Evolutionary conservation across 192 early-diverging fungal genomes (phyloP), one percentile per base, ranked within the genome.

Genomic region (Backusella liffmaniae): DNA sequence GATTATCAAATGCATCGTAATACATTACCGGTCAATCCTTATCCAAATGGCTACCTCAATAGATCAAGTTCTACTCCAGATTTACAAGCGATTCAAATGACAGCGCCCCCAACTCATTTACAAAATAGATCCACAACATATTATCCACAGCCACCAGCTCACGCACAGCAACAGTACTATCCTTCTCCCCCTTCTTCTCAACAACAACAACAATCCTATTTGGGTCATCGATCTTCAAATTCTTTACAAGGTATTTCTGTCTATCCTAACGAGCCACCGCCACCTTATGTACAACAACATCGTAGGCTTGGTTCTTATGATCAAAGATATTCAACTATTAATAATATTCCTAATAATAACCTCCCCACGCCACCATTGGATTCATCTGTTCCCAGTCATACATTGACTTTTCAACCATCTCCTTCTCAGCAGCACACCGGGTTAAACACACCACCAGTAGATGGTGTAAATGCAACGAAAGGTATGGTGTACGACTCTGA

Each of bases 221-320:
- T 35, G 26, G 23, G 30, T 1, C 66, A 67, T 32, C 9, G 66
- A n/a, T 7, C 66, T 18, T 35, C 30, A 5, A 67, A 67, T 35
- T 67, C 66, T 18, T n/a, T 34, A 35, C 66, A 67, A 5, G 6
- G 46, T n/a, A 49, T 49, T 49, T n/a, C 46, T 49, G 46, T 49
- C n/a, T 62, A 62, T 62, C 26, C 56, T 10, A 23, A 62, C 3
- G 23, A 62, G 9, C 23, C 56, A 12, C 56, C 56, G 29, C 9
- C 21, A 62, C 26, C 46, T 49, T n/a, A 62, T 26, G 23, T n/a
- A 62, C 56, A 62, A 59, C n/a, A 69, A 4, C 67, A 69, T 41
- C 34, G 36, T 37, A 36, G 67, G 41, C 34, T 69, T 37, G 67
- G 67, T 12, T 69, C 67, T 1, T n/a, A 69, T 23, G 67, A 69